Conservation (phyloP, 805 yeast species). For the Naumovozyma dairenensis region DNA sequence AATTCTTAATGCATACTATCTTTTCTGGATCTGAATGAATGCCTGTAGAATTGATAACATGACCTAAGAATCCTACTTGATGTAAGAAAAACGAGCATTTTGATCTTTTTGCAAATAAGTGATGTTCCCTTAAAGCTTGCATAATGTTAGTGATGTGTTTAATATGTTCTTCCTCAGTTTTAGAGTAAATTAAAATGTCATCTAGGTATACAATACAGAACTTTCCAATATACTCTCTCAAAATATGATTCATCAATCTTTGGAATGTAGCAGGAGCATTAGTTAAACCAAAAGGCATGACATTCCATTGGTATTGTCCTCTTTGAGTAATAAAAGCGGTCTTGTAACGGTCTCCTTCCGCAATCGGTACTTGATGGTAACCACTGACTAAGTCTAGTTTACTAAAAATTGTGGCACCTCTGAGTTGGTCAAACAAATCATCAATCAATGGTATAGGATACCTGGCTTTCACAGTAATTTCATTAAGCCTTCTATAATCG, state of each 20-base stretch:
- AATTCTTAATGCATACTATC: not conserved
- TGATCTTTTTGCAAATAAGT: not conserved
- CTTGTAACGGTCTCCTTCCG: slow-evolving; percentile 3
- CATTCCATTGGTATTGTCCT: slow-evolving; percentile 10
- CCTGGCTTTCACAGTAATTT: slow-evolving; percentile 3
- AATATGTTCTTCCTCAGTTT: no score
- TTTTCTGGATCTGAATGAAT: no score
- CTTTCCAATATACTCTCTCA: not conserved
- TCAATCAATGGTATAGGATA: slow-evolving; percentile 4
- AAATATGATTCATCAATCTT: not conserved
- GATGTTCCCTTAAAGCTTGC: not conserved
- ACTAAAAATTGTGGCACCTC: slow-evolving; percentile 3
- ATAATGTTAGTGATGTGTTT: no score
- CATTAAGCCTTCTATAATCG: slow-evolving; percentile 5
- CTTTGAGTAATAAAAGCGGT: slow-evolving; percentile 10
- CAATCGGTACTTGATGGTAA: slow-evolving; percentile 11
- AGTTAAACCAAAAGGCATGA: slow-evolving; percentile 8
- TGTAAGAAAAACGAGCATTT: slow-evolving; percentile 1
- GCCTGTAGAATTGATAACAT: not conserved
- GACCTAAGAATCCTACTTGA: not conserved
- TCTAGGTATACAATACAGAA: not conserved
- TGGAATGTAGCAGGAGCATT: slow-evolving; percentile 1
- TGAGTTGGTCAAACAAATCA: not conserved
- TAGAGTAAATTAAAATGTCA: slow-evolving; percentile 1
- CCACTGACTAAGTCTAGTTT: slow-evolving; percentile 8